Base-by-base conservation (phyloP, 2,329 filamentous ascomycete species). In the Rhinocladiella similis region DNA sequence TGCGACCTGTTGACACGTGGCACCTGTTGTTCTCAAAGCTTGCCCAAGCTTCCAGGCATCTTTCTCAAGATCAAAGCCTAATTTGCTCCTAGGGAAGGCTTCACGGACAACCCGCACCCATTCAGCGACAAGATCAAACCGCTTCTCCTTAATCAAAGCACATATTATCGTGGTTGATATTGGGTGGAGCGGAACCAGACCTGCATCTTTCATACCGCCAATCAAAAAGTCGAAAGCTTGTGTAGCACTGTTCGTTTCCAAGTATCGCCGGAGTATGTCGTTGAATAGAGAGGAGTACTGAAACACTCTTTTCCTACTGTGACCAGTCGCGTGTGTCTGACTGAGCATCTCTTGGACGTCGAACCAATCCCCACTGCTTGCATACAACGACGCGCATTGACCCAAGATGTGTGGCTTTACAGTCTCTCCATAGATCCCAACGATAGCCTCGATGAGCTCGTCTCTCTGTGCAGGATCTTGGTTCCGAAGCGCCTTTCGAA, bases 291-390 rank as follows among this genome's bases (percentile, higher is more conserved):
- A 14, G 2, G 42, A 53, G 42, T 49, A 62, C 12, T 55, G 20
- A 10, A 38, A 22, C 12, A 54, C 58, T 12, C 65, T 62, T 14
- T 64, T 62, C 5, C 57, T 60, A 12, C 71, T 70, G 29, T 72
- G 55, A 4, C 67, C 67, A 6, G 69, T 66, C 7, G 66, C 60
- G 45, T 74, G 69, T 65, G 77, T 72, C 43, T 70, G 68, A 41
- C 69, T 56, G 47, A 77, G 57, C n/a, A 68, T 70, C n/a, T 56
- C 59, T 46, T 73, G 66, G 9, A 76, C 75, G 12, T 66, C 70
- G 22, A 68, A 62, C 75, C 75, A 77, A 54, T 76, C 70, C 46
- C 70, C 73, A 18, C 56, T 56, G 20, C 73, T 59, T 33, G 75
- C 72, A 54, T 69, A 68, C 41, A 67, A 68, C 47, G 70, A 72